Base-by-base conservation (phyloP, 2,329 filamentous ascomycete genomes). In the Annulohypoxylon truncatum region DNA sequence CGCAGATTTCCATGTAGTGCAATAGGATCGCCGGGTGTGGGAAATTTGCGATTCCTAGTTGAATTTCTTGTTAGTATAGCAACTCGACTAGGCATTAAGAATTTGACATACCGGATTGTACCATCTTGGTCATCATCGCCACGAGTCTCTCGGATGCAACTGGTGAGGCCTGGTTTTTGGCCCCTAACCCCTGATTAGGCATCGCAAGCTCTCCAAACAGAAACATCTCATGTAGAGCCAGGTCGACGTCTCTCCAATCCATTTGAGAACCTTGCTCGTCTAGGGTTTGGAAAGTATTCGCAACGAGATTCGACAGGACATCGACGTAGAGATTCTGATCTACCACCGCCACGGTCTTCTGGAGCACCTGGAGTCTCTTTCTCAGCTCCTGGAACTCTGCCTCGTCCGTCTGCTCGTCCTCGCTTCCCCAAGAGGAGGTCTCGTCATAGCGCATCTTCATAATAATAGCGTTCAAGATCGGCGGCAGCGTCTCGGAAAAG, bases 1-100 rank as follows among this genome's bases (percentile, higher is more conserved):
- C 94, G 78, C 94, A 97, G 33, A 97, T 97, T 78, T 99, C 96
- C 94, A 99, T 97, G 76, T 97, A 99, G 80, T 97, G 94, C 20
- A 99, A 84, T 69, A 97, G 89, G 54, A 97, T 94, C 13, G 94
- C 93, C 1, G 96, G 95, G 77, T 98, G 96, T 13, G 90, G 89
- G 78, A 95, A 96, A 44, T 86, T 91, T 64, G 93, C 90, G 71
- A 97, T 91, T 71, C 92, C 93, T 94, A 31, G 31, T 28, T 33
- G 38, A 38, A 35, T 46, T 58, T 40, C 28, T 54, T 10, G 47
- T 79, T 73, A 78, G 72, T 28, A 64, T 53, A 57, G 22, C 64
- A 60, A 63, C 35, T 38, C 66, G 24, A 6, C 15, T 28, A 20
- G 13, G 18, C 31, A 31, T 15, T 51, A 28, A 18, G 18, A 20